Base-by-base conservation (phyloP, 306 rosid genomes). In the Albizia julibrissin region DNA sequence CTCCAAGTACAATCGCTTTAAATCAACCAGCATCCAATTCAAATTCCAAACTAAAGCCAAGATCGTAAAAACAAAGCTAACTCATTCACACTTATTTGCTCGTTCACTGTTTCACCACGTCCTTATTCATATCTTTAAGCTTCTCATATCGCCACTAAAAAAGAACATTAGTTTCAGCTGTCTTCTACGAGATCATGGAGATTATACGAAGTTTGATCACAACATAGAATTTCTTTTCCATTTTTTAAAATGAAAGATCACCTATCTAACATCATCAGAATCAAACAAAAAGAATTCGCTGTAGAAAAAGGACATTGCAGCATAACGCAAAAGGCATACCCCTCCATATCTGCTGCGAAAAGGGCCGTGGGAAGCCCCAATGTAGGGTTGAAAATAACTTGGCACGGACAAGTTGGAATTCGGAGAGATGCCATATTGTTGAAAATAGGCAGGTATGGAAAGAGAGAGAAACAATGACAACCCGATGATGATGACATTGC, bases 321-420 rank as follows among this genome's bases (percentile, higher is more conserved):
- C 0, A 58, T n/a, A 22, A 58, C 13, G 3, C 65, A 9, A 69
- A 40, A 83, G 78, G 80, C 92, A 79, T 92, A 95, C 99, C 98
- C 97, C 99, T 83, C 89, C 96, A 85, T 86, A 90, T 72, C 81
- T 91, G 89, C 86, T 85, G 84, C 73, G 92, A 86, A 95, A 75
- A 34, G 99, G 99, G 79, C 99, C 98, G 12, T 95, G 99, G 59
- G 99, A 95, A 83, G 98, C 91, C 66, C 90, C 97, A 87, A 86
- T 84, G 79, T 95, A 95, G 33, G 99, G 98, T 87, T 93, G 97
- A 82, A 93, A 95, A 84, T 95, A 95, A 88, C 95, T 90, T 42
- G 95, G 98, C 81, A 91, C 98, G 40, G 75, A 90, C 81, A 80
- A 29, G 87, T 91, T 93, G 81, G 95, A 88, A 84, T 84, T 94